Evolutionary conservation across 1,284 basidiomycete species (phyloP).

Genomic region (Rhodotorula sp.): DNA sequence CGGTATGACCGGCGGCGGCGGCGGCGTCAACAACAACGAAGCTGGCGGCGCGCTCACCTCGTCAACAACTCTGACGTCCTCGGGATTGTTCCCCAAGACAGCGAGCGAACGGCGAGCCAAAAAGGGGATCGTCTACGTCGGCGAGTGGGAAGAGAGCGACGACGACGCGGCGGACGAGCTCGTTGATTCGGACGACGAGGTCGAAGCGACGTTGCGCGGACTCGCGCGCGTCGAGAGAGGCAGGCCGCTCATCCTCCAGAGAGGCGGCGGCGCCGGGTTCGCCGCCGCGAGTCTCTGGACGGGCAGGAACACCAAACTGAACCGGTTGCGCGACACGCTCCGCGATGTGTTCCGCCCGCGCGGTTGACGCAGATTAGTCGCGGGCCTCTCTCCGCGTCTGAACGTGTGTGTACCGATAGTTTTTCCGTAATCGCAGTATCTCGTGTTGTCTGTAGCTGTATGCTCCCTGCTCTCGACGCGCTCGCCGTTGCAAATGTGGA

Average conservation of each 20-base stretch:
- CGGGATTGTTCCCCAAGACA: neutral
- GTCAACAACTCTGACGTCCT: too few species aligned
- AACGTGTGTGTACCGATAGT: neutral
- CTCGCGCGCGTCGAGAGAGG: conserved; percentile 2
- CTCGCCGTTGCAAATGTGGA: too few species aligned
- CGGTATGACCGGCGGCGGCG: conserved; percentile 3
- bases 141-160: conserved; percentile 31
- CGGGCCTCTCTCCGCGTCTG: neutral
- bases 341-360: conserved; percentile 13
- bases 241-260: conserved; percentile 13
- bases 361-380: neutral
- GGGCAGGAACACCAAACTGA: conserved; percentile 28
- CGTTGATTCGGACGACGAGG: conserved; percentile 40
- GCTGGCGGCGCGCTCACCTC: neutral
- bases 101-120: conserved; percentile 14
- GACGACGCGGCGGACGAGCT: conserved; percentile 27
- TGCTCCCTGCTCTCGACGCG: too few species aligned
- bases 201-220: conserved; percentile 31
- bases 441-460: too few species aligned
- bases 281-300: conserved; percentile 24
- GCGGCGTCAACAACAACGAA: too few species aligned
- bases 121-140: conserved; percentile 24
- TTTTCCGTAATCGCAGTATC: neutral
- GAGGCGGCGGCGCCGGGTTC: conserved; percentile 34
- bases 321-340: conserved; percentile 15